Percentiles rank a stretch among this genome's conserved stretches.
phyloP scores from a whole-genome alignment of 2,329 filamentous ascomycete species.

The Calonectria hongkongensis region DNA sequence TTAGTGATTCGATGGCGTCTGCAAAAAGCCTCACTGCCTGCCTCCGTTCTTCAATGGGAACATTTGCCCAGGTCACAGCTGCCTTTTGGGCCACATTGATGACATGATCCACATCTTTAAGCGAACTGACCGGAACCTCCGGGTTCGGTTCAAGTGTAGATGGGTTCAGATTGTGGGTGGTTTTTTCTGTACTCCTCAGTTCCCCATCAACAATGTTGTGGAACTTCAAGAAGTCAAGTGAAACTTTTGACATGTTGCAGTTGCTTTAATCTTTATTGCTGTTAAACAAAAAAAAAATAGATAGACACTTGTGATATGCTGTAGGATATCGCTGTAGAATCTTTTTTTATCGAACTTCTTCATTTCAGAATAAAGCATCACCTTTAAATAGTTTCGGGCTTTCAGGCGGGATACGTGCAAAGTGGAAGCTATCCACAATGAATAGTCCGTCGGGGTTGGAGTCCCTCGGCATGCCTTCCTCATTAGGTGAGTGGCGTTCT shows the following conservation, averaged over 20 bases:
- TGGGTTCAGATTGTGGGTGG: slow-evolving; percentile 13
- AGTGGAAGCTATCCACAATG: too few species aligned
- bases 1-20: neutral
- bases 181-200: slow-evolving; percentile 3
- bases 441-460: neutral
- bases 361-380: too few species aligned
- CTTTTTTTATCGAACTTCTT: too few species aligned
- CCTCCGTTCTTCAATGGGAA: neutral
- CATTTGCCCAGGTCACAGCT: slow-evolving; percentile 3
- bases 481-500: neutral
- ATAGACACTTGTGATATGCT: too few species aligned
- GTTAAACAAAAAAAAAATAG: too few species aligned
- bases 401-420: too few species aligned
- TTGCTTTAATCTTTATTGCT: too few species aligned
- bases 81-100: slow-evolving; percentile 10
- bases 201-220: slow-evolving; percentile 26
- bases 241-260: neutral
- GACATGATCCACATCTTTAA: slow-evolving; percentile 20
- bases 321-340: too few species aligned
- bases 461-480: slow-evolving; percentile 14
- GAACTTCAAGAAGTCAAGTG: slow-evolving; percentile 9
- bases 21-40: slow-evolving; percentile 6
- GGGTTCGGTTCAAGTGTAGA: slow-evolving; percentile 3
- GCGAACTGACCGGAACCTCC: slow-evolving; percentile 18
- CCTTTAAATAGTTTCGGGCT: too few species aligned